Base-by-base conservation (phyloP, 345 rosid species). In the Cardamine chenopodiifolia region DNA sequence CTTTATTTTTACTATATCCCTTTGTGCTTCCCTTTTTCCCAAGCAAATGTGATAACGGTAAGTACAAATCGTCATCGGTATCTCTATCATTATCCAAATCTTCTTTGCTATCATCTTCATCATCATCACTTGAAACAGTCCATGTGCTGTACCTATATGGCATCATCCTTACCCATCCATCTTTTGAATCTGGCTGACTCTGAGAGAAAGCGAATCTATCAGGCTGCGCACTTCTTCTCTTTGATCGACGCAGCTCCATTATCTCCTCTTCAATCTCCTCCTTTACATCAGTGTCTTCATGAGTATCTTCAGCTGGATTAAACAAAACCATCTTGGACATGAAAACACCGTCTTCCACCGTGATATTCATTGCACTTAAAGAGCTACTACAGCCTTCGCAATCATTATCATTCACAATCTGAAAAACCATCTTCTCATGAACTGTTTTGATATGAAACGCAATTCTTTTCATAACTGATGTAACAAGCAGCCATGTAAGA, bases 231-330 rank as follows among this genome's bases (percentile, higher is more conserved):
- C 81, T 80, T 80, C 91, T 79, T 70, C 94, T 87, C 78, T 86
- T 89, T 53, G 97, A 91, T 34, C 96, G 84, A 50, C 98, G 81
- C 76, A 94, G 59, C 68, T 79, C 83, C 73, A 75, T 57, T 59
- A 81, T 83, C 64, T 82, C 84, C 57, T 81, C 85, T 18, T 80
- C 82, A 34, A 29, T 25, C 31, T 83, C 66, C 39, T 67, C 70
- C 18, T 74, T 13, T 15, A 40, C 67, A 19, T 53, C 72, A 60
- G 44, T 49, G 66, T 67, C 65, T 39, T 74, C 78, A 29, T 29
- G 7, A 29, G 31, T 29, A 29, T 29, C 31, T 29, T 29, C 31
- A 7, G 22, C 49, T 19, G 78, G 85, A 59, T 28, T 25, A 62
- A 84, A 84, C 50, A 62, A 80, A 72, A 88, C 54, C 47, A 86